Base-by-base conservation (phyloP, 352 stramenopile genomes). In the Lagenidium giganteum region DNA sequence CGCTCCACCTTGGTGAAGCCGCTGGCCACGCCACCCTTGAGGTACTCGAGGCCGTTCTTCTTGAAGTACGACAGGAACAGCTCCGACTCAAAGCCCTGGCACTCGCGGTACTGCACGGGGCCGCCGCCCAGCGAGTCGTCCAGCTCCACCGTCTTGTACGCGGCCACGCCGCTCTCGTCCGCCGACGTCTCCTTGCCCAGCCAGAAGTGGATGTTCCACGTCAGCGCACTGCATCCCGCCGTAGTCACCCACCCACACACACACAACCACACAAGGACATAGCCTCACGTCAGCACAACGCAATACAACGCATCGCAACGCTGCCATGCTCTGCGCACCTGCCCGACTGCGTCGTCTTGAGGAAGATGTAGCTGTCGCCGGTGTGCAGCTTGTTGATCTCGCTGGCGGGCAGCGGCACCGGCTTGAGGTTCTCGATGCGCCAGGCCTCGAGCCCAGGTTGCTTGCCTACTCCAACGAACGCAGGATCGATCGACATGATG, bases 351-450 rank as follows among this genome's bases (percentile, higher is more conserved):
- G 54, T 78, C 2, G 91, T 97, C 41, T 89, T 78, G 43, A 98
- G 73, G 38, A 98, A 85, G 62, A 99, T 97, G 77, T 99, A 99
- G 40, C 80, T 97, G 78, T 99, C 95, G 32, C 95, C 95, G n/a
- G 57, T 82, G 75, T 97, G 79, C 51, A 99, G 95, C 47, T 84
- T 87, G 35, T 94, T 87, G 44, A 93, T 59, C 6, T 87, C 59
- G 35, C 76, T 42, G 12, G 47, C 28, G 0, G 75, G 44, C 32
- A 87, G 58, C 9, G 52, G 47, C 51, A 89, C 72, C n/a, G 80
- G 73, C 56, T 82, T 42, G 17, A 95, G 52, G 47, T 89, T 69
- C 63, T 95, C 78, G 29, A 95, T 87, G 48, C 83, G 80, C 83
- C 83, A 95, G 32, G 70, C 70, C 57, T 90, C 73, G 28, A 94